Percentiles rank a stretch among this genome's conserved stretches.
Conservation (phyloP, 208 protist species). For the Crithidia fasciculata region DNA sequence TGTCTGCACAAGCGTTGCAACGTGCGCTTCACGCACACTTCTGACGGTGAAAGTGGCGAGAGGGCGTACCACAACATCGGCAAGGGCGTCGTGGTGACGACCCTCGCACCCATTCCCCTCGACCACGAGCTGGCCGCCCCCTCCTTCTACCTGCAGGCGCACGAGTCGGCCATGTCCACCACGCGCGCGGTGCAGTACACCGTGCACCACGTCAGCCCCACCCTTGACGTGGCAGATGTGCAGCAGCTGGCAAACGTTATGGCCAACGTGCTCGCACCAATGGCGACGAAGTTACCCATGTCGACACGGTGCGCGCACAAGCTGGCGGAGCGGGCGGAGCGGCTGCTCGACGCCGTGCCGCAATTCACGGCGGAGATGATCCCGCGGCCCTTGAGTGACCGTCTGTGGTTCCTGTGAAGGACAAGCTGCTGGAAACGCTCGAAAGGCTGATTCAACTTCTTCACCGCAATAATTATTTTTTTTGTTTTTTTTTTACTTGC, state of each 20-base stretch:
- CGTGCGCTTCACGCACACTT: conserved; percentile 80
- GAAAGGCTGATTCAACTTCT: too few relatives aligned
- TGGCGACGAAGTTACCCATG: conserved; percentile 92
- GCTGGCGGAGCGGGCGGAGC: conserved; percentile 74
- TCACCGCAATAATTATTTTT: neutral
- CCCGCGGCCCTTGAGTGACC: conserved; percentile 62
- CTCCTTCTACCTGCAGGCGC: conserved; percentile 89
- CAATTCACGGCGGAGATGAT: conserved; percentile 76
- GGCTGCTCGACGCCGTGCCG: conserved; percentile 79
- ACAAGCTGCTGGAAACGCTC: neutral
- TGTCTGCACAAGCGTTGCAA: conserved; percentile 92
- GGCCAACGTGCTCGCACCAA: conserved; percentile 67
- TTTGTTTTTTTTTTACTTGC: neutral
- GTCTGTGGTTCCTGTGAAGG: conserved; percentile 85
- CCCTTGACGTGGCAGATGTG: conserved; percentile 72
- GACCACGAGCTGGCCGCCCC: conserved; percentile 41
- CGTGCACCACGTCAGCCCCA: conserved; percentile 74
- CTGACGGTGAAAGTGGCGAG: neutral
- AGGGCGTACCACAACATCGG: conserved; percentile 57
- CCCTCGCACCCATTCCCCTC: conserved; percentile 60
- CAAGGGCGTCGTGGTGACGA: conserved; percentile 77
- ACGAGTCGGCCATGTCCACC: conserved; percentile 88
- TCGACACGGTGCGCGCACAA: conserved; percentile 85
- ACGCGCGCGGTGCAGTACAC: conserved; percentile 86
- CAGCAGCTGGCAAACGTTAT: conserved; percentile 82